Evolutionary conservation across 2,329 filamentous ascomycete species (phyloP), one percentile per base, ranked within the genome.

Genomic region (Pseudopyrenochaeta lycopersici): DNA sequence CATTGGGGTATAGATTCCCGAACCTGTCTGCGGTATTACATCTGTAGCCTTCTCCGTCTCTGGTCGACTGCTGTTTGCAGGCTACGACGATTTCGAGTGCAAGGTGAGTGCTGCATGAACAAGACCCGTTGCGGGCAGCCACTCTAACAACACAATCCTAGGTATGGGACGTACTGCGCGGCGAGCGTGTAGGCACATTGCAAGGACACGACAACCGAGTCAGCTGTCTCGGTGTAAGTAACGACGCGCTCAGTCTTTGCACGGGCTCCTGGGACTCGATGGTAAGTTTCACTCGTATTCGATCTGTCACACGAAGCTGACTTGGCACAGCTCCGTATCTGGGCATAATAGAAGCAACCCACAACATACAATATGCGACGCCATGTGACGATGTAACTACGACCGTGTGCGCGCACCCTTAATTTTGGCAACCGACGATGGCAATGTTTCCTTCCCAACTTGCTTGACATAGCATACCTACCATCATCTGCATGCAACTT

Each of bases 61-160:
- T 52, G 95, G 95, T 54, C 88, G 95, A 75, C 82, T 99, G 70
- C 82, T 99, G 35, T 99, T 99, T 76, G 95, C 95, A 50, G 95
- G 95, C 65, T 99, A 99, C 73, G 95, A 99, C 72, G 95, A 99
- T 76, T 99, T 97, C 72, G 95, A 99, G 80, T 99, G 95, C 93
- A 99, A 98, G 90, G 94, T 97, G 82, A 72, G 87, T 72, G 50
- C 14, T 29, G 40, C 43, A 30, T 32, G 43, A 9, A 31, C 11
- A 53, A 59, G 41, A n/a, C 53, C 23, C 14, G 7, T 39, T 23
- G 38, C 49, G 30, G 27, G 32, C 36, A 20, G 11, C 23, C 36
- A 43, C 63, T 70, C n/a, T n/a, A n/a, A n/a, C n/a, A 56, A 70
- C 50, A 23, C 29, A 52, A 14, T n/a, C 45, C 27, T 58, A 98